phyloP scores from a whole-genome alignment of 2,329 filamentous ascomycete species.

The Ophiocordyceps camponoti-leonardi region DNA sequence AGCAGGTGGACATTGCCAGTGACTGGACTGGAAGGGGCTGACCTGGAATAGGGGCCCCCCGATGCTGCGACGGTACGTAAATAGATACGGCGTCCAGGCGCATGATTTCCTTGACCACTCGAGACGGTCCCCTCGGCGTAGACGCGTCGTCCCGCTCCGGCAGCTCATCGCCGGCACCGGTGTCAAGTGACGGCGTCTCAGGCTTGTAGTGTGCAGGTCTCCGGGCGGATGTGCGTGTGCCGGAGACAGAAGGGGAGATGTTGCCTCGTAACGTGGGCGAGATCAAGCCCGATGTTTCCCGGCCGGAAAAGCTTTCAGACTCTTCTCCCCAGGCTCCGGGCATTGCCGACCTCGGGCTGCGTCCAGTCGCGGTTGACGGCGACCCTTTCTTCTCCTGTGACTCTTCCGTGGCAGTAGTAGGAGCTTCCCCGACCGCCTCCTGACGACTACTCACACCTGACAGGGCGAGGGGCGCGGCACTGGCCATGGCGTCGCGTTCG shows the following conservation, averaged over 20 bases:
- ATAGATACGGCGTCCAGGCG: conserved; percentile 32
- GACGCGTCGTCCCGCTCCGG: conserved; percentile 20
- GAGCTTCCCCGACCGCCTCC: not conserved
- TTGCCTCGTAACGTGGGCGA: not conserved
- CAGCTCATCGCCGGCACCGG: not conserved
- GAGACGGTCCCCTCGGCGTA: conserved; percentile 34
- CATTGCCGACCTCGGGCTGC: conserved; percentile 16
- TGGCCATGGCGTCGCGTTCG: conserved; percentile 9
- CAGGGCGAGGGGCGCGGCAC: not conserved
- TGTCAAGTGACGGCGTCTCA: not conserved
- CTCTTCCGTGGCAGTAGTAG: too few relatives aligned
- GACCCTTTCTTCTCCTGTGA: not conserved
- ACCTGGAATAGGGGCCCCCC: conserved; percentile 20
- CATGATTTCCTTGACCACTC: conserved; percentile 38
- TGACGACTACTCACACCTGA: not conserved
- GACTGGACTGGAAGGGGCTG: conserved; percentile 13
- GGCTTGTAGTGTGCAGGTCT: not conserved
- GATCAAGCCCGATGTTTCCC: not conserved
- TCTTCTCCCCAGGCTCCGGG: conserved; percentile 35
- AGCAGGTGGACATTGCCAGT: conserved; percentile 22
- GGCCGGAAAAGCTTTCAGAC: not conserved
- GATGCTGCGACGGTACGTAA: conserved; percentile 33
- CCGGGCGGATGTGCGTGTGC: not conserved
- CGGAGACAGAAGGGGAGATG: not conserved
- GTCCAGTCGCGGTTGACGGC: not conserved